phyloP scores from a whole-genome alignment of 257 asterid genomes.

The Ballota nigra region DNA sequence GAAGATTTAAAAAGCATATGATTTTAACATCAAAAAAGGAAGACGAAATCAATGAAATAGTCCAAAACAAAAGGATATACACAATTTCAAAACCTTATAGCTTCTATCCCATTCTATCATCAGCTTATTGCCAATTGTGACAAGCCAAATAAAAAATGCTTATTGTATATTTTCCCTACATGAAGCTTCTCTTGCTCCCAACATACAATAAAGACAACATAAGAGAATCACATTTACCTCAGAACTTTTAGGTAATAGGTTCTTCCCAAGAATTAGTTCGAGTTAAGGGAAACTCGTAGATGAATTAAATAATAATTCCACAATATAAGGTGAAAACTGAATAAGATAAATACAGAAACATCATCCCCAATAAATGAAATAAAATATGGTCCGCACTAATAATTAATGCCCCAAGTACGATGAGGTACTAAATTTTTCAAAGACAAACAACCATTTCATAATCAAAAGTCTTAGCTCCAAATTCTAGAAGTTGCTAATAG shows the following conservation, averaged over 20 bases:
- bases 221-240: neutral
- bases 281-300: neutral
- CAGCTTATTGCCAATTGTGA: neutral
- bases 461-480: neutral
- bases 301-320: neutral
- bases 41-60: neutral
- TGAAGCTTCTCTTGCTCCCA: neutral
- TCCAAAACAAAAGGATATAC: neutral
- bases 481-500: neutral
- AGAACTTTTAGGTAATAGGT: neutral
- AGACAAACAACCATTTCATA: constrained; percentile 1
- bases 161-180: neutral
- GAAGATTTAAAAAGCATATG: neutral
- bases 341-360: neutral
- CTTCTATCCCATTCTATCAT: constrained; percentile 10
- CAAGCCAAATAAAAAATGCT: neutral
- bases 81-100: neutral
- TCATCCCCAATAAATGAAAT: neutral
- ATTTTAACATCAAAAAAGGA: constrained; percentile 6
- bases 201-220: constrained; percentile 1
- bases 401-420: too few relatives aligned
- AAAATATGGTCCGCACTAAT: neutral
- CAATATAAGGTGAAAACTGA: neutral
- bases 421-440: neutral
- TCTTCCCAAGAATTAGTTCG: neutral